Conservation (phyloP, 148 eudicot genomes). For the Cornus suecica region DNA sequence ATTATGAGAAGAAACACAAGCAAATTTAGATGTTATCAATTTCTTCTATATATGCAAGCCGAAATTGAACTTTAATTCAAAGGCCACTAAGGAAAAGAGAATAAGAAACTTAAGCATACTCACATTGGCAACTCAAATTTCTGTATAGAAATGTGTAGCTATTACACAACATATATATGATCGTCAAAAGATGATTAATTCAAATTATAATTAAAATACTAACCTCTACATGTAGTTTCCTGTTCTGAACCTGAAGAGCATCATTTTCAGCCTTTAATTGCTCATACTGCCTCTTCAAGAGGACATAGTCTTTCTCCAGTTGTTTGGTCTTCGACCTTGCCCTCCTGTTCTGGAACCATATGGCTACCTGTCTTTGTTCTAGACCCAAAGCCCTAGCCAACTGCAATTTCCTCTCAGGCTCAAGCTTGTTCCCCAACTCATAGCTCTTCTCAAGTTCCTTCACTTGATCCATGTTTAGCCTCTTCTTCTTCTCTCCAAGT, state of each 20-base stretch:
- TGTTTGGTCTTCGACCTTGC: conserved; percentile 91
- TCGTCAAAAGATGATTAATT: background rate
- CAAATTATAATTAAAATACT: background rate
- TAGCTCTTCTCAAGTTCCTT: conserved; percentile 78
- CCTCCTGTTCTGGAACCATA: conserved; percentile 85
- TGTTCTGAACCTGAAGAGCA: conserved; percentile 57
- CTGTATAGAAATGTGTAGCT: too few species aligned
- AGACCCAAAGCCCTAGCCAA: conserved; percentile 66
- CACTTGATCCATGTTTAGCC: conserved; percentile 75
- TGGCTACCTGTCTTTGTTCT: conserved; percentile 75
- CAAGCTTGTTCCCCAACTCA: conserved; percentile 69
- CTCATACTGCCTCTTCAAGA: conserved; percentile 68
- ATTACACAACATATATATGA: too few species aligned
- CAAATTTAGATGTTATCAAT: background rate
- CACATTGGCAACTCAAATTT: background rate
- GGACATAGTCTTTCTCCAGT: conserved; percentile 64
- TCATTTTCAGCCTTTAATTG: conserved; percentile 70
- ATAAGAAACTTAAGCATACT: background rate
- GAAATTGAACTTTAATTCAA: background rate
- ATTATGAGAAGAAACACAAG: background rate
- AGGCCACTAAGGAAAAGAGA: background rate
- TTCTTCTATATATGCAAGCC: background rate
- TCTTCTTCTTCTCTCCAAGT: conserved; percentile 76
- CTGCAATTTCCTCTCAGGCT: conserved; percentile 72
- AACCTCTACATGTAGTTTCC: conserved; percentile 73